phyloP scores from a whole-genome alignment of 1,284 basidiomycete genomes.

The Trichosporon sp. region DNA sequence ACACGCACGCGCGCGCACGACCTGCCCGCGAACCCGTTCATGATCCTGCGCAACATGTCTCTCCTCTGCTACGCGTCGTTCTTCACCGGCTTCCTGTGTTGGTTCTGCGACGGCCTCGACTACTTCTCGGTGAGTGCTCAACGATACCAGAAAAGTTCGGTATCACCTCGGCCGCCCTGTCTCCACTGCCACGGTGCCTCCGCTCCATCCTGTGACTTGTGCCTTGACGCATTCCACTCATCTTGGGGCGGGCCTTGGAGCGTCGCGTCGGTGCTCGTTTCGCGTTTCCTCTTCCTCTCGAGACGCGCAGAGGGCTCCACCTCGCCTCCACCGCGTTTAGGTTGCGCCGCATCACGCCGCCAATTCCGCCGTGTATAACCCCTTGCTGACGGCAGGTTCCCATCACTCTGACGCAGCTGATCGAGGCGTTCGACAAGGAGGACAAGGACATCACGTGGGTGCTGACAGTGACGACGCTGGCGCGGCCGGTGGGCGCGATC shows the following conservation, averaged over 20 bases:
- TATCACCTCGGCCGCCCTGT: background rate
- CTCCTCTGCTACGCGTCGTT: conserved; percentile 34
- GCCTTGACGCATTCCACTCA: background rate
- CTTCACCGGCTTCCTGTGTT: conserved; percentile 56
- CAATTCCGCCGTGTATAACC: background rate
- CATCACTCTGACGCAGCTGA: conserved; percentile 54
- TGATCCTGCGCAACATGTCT: conserved; percentile 36
- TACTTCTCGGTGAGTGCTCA: conserved; percentile 52
- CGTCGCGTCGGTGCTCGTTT: background rate
- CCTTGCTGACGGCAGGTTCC: conserved; percentile 9
- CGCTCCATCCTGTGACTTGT: background rate
- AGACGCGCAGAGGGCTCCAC: background rate
- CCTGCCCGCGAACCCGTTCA: conserved; percentile 44
- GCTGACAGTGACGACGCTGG: conserved; percentile 88
- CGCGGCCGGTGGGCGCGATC: conserved; percentile 80
- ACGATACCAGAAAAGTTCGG: background rate
- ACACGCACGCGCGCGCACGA: conserved; percentile 9
- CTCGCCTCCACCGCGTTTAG: background rate
- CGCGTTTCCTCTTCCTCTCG: too few species aligned
- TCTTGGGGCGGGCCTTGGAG: background rate
- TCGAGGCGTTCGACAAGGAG: conserved; percentile 41
- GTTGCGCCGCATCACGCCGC: too few species aligned
- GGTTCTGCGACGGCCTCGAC: conserved; percentile 57
- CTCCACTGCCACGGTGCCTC: background rate
- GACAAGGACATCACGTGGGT: conserved; percentile 55